A percentile compares a stretch with the other conserved stretches of the same genome.
Evolutionary conservation across 441 rosid genomes (phyloP).

Genomic region (Arabidopsis hybrid): DNA sequence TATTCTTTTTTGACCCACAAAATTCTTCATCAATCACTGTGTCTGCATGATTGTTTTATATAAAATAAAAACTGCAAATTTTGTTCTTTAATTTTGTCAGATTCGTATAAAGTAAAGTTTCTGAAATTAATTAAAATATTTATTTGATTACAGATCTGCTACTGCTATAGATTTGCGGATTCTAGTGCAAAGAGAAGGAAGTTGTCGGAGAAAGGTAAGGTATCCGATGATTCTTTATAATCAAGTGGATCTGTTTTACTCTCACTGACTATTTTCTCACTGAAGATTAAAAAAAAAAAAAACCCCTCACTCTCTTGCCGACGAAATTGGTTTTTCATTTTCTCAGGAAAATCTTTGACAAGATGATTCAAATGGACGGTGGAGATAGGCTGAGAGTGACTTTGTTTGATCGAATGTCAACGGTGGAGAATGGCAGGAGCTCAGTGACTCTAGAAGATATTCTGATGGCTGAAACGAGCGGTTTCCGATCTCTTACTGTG

Average conservation of each 20-base stretch:
- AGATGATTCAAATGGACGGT: slow-evolving; percentile 38
- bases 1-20: not conserved
- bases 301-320: not conserved
- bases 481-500: slow-evolving; percentile 17
- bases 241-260: slow-evolving; percentile 18
- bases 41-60: too few species aligned
- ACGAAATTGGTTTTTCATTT: slow-evolving; percentile 14
- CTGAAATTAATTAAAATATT: not conserved
- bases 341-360: not conserved
- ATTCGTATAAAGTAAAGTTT: slow-evolving; percentile 12
- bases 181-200: slow-evolving; percentile 16
- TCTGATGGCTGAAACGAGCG: slow-evolving; percentile 38
- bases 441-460: slow-evolving; percentile 54
- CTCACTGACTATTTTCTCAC: slow-evolving; percentile 19
- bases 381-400: slow-evolving; percentile 49
- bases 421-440: slow-evolving; percentile 49
- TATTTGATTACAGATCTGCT: slow-evolving; percentile 29
- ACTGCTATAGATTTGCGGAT: slow-evolving; percentile 8
- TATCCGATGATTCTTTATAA: slow-evolving; percentile 29
- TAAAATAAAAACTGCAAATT: not conserved
- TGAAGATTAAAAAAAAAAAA: not conserved
- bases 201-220: slow-evolving; percentile 36
- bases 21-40: not conserved
- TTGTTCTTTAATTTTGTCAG: slow-evolving; percentile 2
- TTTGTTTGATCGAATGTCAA: slow-evolving; percentile 63